A percentile compares a stretch with the other conserved stretches of the same genome.
These are phyloP conservation scores for Cicer bijugum DNA, from an alignment of 306 rosid genomes.

Conservation along the genomic window DNA sequence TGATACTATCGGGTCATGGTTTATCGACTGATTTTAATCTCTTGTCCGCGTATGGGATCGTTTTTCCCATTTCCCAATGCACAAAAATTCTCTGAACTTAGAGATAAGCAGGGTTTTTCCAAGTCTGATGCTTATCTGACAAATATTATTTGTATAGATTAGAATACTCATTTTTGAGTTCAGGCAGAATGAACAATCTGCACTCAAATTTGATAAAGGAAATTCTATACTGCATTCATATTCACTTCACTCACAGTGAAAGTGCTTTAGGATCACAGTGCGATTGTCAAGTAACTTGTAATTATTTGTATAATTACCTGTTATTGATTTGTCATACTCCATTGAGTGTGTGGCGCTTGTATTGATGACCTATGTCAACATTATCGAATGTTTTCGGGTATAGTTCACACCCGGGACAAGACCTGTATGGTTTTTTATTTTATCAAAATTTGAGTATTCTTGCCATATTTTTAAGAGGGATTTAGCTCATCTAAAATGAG, in stretches of 20 bases:
- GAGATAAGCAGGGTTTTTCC: constrained; percentile 59
- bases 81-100: constrained; percentile 37
- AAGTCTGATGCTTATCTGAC: constrained; percentile 62
- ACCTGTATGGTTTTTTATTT: neutral
- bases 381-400: neutral
- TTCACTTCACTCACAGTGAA: constrained; percentile 9
- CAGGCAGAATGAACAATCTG: constrained; percentile 15
- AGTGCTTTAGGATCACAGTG: constrained; percentile 17
- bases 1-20: constrained; percentile 36
- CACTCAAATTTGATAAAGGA: constrained; percentile 32
- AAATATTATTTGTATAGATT: constrained; percentile 61
- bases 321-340: neutral
- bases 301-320: constrained; percentile 1
- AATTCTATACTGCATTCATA: constrained; percentile 41
- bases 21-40: constrained; percentile 37
- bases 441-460: too few relatives aligned
- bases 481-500: too few relatives aligned
- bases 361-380: neutral
- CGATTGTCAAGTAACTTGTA: neutral
- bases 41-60: constrained; percentile 22
- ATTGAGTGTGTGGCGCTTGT: neutral
- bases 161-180: constrained; percentile 41
- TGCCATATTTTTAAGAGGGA: too few relatives aligned
- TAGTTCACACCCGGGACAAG: neutral
- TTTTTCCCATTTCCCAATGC: constrained; percentile 40